Base-by-base conservation (phyloP, 257 asterid species). In the Solanum okadae region DNA sequence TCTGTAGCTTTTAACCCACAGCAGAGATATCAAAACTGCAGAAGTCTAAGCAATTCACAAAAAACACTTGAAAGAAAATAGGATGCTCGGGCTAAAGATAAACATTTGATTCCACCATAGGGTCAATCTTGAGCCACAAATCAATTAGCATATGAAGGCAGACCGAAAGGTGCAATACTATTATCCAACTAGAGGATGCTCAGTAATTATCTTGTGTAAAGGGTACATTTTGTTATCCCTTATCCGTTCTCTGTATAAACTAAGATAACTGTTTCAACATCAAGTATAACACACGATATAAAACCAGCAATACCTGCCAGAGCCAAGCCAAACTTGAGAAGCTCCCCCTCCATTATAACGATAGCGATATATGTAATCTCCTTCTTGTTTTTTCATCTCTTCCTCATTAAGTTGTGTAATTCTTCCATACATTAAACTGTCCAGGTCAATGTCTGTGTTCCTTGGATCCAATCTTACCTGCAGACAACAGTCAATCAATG, bases 341-440 rank as follows among this genome's bases (percentile, higher is more conserved):
- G 99, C 99, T 9, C 99, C 99, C 88, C 99, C 99, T 87, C 99
- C 98, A 87, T 96, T 94, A 89, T 97, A 97, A 63, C 96, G 95
- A 93, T 97, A 95, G 13, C 96, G 96, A 89, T 96, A 97, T 87
- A 97, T 93, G 93, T 97, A 97, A 90, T 92, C 98, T 75, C 98
- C 98, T 91, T 96, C 99, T 93, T 97, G 99, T 79, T 91, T 95
- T 93, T 94, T 95, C 94, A 97, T 88, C 90, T 95, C 98, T 87
- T 96, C 99, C 73, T 97, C 99, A 87, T 75, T 95, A 52, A 97
- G 93, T 82, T 73, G 91, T 61, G 95, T 35, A 85, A 95, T 93
- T 89, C 85, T 94, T 18, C 96, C 94, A 35, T 94, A 92, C 99
- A 95, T 95, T 87, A 97, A 92, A 90, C 96, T 93, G 89, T 96